Conservation (phyloP, 208 protist genomes). For the Leptomonas pyrrhocoris region DNA sequence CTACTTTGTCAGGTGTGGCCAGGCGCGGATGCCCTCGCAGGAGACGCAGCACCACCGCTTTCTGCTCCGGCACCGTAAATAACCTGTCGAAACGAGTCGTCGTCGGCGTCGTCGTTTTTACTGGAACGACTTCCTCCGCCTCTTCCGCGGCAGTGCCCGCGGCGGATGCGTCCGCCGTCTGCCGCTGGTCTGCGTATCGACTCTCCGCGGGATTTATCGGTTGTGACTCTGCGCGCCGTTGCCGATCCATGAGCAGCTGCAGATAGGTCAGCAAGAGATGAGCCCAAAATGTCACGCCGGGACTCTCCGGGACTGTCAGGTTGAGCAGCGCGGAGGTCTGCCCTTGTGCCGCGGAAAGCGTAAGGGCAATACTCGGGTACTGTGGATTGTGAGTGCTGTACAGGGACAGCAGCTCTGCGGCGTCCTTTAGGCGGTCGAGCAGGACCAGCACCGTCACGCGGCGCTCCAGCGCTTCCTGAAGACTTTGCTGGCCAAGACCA, state of each 20-base stretch:
- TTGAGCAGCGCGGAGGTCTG: constrained; percentile 15
- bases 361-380: constrained; percentile 67
- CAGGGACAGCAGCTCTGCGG: constrained; percentile 56
- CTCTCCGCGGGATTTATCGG: background rate
- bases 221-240: background rate
- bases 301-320: constrained; percentile 15
- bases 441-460: constrained; percentile 72
- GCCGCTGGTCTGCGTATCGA: background rate
- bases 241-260: constrained; percentile 29
- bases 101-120: no score
- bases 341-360: constrained; percentile 45
- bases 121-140: background rate
- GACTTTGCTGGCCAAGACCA: constrained; percentile 46
- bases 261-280: constrained; percentile 54
- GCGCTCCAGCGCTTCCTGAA: constrained; percentile 81
- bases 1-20: constrained; percentile 60
- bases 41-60: constrained; percentile 34
- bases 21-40: constrained; percentile 43
- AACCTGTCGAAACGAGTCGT: constrained; percentile 14
- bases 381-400: constrained; percentile 50
- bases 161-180: background rate
- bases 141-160: background rate
- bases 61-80: constrained; percentile 33
- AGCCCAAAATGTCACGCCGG: constrained; percentile 66
- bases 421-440: constrained; percentile 52